These are phyloP conservation scores for Eucalyptus pauciflora DNA, from an alignment of 345 rosid species.

Conservation along the genomic window DNA sequence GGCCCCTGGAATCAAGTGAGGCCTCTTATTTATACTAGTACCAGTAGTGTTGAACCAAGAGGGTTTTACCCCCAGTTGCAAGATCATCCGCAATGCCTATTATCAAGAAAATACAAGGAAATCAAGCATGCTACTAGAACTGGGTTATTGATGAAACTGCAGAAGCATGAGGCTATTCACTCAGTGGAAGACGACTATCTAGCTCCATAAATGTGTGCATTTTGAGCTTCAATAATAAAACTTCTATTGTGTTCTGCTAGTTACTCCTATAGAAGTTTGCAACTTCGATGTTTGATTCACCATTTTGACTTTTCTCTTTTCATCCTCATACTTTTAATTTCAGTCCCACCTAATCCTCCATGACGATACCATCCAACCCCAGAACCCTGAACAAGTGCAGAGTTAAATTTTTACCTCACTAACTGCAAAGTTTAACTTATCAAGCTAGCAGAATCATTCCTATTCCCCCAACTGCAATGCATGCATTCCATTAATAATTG, in stretches of 20 bases:
- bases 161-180: not conserved
- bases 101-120: not conserved
- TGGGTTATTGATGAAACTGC: not conserved
- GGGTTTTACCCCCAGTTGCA: slow-evolving; percentile 91
- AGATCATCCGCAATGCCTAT: slow-evolving; percentile 89
- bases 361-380: not conserved
- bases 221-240: not conserved
- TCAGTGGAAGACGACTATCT: not conserved
- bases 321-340: not conserved
- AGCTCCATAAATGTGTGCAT: not conserved
- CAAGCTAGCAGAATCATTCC: not conserved
- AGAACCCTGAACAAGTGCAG: not conserved
- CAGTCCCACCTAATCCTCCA: not conserved
- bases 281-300: not conserved
- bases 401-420: not conserved
- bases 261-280: not conserved
- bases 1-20: slow-evolving; percentile 62
- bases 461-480: not conserved
- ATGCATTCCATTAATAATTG: not conserved
- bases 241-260: not conserved
- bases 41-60: slow-evolving; percentile 92
- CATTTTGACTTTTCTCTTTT: not conserved
- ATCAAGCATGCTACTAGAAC: not conserved
- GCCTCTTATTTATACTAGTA: slow-evolving; percentile 61
- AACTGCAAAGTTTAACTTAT: not conserved